A percentile compares a stretch with the other conserved stretches of the same genome.
phyloP scores from a whole-genome alignment of 805 yeast genomes.

The Lachancea quebecensis region DNA sequence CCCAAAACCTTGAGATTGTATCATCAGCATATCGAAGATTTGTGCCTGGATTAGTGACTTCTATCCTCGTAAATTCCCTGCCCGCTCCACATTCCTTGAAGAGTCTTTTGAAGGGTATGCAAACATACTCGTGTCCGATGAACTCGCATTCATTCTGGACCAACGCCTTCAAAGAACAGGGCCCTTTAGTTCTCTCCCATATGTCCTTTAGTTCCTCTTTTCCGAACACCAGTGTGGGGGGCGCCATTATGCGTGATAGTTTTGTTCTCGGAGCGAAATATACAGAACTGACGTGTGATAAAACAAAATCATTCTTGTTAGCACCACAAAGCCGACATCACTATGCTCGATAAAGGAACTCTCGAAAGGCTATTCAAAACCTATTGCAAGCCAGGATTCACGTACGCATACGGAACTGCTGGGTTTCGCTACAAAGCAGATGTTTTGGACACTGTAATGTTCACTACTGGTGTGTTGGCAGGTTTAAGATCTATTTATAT shows the following conservation, averaged over 20 bases:
- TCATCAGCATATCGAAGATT: slow-evolving; percentile 16
- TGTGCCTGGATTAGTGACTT: slow-evolving; percentile 34
- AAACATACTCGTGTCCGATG: slow-evolving; percentile 36
- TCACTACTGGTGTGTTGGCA: slow-evolving; percentile 78
- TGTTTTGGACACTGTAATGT: slow-evolving; percentile 71
- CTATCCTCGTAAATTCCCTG: slow-evolving; percentile 32
- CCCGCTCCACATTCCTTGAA: slow-evolving; percentile 38
- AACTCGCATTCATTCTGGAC: slow-evolving; percentile 44
- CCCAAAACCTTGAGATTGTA: slow-evolving; percentile 5
- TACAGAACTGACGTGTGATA: too few relatives aligned
- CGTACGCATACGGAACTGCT: slow-evolving; percentile 86
- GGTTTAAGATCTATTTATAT: slow-evolving; percentile 69
- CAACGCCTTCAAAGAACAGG: slow-evolving; percentile 35
- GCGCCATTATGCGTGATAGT: slow-evolving; percentile 35
- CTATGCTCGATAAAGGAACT: slow-evolving; percentile 1
- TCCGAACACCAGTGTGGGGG: slow-evolving; percentile 41
- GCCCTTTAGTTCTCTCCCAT: slow-evolving; percentile 16
- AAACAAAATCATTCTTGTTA: too few relatives aligned
- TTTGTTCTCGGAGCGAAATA: too few relatives aligned
- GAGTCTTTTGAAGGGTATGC: slow-evolving; percentile 43
- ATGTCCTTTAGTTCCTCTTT: slow-evolving; percentile 31
- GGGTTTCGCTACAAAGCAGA: slow-evolving; percentile 80
- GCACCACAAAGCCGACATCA: background rate
- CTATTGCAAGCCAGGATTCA: slow-evolving; percentile 37
- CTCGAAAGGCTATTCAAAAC: slow-evolving; percentile 18